Base-by-base conservation (phyloP, 148 eudicot genomes). In the Tetragonia tetragonoides region DNA sequence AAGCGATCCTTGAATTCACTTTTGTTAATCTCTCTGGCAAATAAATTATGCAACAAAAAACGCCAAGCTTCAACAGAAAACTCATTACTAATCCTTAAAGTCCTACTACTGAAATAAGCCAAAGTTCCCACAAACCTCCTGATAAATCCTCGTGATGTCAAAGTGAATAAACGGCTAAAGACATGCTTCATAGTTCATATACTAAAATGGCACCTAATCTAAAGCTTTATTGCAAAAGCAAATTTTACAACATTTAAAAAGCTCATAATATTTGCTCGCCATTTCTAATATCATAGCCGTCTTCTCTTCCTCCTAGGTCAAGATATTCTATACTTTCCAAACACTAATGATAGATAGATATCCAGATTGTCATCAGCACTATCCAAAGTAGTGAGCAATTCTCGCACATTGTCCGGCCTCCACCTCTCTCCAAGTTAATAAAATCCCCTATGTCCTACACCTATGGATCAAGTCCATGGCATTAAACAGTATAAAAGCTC, bases 11-110 rank as follows among this genome's bases (percentile, higher is more conserved):
- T 18, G 12, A 39, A 0, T 21, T 16, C 53, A 23, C 46, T 51
- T 38, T 38, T 40, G 41, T 41, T 16, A 42, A 21, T 14, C 5
- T 2, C 38, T 5, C 44, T 10, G 16, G 41, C 56, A 70, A 14
- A 63, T 2, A 12, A 67, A 59, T 20, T 61, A 61, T 59, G 34
- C 69, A 20, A 34, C 18, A 59, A 6, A 49, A 49, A 37, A 47
- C 64, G 38, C 37, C 68, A 15, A 46, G 44, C 46, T 78, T 60
- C 44, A 63, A 51, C 23, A 69, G 21, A 46, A 46, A 47, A 71
- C 11, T 3, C 2, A 51, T 37, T 46, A 39, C 62, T 24, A 46
- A 60, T 44, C 61, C 80, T 67, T 14, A 60, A 17, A 46, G 23
- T 3, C 12, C 20, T 78, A 15, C 61, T 59, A 40, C 18, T 15